These are phyloP conservation scores for Trichocomaceae sp. DNA, from an alignment of 2,329 filamentous ascomycete genomes.

Conservation along the genomic window DNA sequence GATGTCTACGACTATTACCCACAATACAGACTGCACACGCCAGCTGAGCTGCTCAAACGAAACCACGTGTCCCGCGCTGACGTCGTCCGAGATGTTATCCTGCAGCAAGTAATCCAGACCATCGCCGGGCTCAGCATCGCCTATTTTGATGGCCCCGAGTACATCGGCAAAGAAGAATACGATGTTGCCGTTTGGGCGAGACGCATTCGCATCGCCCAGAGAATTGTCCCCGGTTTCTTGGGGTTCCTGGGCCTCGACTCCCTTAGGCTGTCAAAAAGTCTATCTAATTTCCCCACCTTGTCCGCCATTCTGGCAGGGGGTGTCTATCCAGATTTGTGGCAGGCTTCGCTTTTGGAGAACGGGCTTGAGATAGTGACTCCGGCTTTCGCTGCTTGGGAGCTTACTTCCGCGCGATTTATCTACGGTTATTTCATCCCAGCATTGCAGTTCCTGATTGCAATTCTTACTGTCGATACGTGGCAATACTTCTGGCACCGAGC, in stretches of 20 bases:
- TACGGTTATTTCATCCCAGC: constrained; percentile 73
- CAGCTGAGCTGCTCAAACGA: constrained; percentile 77
- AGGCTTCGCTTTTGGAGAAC: constrained; percentile 48
- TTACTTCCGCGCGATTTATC: constrained; percentile 64
- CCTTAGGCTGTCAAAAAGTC: constrained; percentile 64
- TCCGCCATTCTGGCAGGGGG: constrained; percentile 74
- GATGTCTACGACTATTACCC: constrained; percentile 81
- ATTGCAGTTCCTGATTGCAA: constrained; percentile 68
- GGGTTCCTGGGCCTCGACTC: constrained; percentile 70
- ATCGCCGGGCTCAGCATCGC: constrained; percentile 61
- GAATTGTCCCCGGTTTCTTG: constrained; percentile 66
- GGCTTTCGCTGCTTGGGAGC: constrained; percentile 78
- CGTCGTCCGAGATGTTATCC: constrained; percentile 79
- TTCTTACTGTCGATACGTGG: constrained; percentile 85
- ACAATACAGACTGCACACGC: constrained; percentile 89
- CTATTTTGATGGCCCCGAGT: constrained; percentile 65
- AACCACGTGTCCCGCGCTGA: constrained; percentile 82
- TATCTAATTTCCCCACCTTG: constrained; percentile 67
- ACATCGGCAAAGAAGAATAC: constrained; percentile 71
- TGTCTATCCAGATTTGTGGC: constrained; percentile 65
- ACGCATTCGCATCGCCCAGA: constrained; percentile 70
- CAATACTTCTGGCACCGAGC: constrained; percentile 94
- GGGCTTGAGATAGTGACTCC: constrained; percentile 51
- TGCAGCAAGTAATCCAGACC: constrained; percentile 89
- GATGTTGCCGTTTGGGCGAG: constrained; percentile 87